Conservation (phyloP, 2,329 filamentous ascomycete species). For the Calonectria leucothoes region DNA sequence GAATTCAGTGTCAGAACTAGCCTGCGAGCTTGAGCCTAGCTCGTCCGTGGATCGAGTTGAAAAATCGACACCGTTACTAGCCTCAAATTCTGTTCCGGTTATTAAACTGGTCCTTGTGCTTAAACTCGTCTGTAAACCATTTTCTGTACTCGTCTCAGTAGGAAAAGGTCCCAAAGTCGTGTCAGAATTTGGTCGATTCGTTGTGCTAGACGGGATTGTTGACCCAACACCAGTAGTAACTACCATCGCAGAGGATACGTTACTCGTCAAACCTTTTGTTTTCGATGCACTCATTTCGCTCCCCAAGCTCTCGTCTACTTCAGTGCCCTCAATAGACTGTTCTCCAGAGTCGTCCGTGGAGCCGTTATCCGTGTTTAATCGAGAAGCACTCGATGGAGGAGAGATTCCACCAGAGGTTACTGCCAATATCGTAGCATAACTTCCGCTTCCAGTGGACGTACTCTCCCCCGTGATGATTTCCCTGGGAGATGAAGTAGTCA, state of each 20-base stretch:
- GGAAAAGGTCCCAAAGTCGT: not conserved
- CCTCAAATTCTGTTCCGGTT: not conserved
- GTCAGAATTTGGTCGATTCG: not conserved
- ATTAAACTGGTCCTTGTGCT: not conserved
- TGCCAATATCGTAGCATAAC: not conserved
- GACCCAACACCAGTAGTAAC: not conserved
- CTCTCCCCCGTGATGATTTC: no score
- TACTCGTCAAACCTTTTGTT: not conserved
- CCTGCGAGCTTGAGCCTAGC: not conserved
- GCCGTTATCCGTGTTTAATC: not conserved
- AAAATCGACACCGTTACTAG: not conserved
- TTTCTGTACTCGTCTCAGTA: not conserved
- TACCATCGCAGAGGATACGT: not conserved
- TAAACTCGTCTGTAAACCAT: not conserved
- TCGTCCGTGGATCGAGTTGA: not conserved
- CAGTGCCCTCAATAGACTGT: not conserved
- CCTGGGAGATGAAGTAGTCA: not conserved
- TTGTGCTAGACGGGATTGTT: not conserved
- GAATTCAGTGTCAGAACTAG: not conserved
- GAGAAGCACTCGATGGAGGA: not conserved
- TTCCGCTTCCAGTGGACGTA: not conserved
- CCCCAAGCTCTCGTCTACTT: not conserved
- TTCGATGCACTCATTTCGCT: not conserved
- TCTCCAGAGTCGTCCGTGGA: not conserved
- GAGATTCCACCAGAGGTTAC: not conserved